Evolutionary conservation across 2,329 filamentous ascomycete genomes (phyloP), one percentile per base, ranked within the genome.

Genomic region (Curvularia verruculosa): DNA sequence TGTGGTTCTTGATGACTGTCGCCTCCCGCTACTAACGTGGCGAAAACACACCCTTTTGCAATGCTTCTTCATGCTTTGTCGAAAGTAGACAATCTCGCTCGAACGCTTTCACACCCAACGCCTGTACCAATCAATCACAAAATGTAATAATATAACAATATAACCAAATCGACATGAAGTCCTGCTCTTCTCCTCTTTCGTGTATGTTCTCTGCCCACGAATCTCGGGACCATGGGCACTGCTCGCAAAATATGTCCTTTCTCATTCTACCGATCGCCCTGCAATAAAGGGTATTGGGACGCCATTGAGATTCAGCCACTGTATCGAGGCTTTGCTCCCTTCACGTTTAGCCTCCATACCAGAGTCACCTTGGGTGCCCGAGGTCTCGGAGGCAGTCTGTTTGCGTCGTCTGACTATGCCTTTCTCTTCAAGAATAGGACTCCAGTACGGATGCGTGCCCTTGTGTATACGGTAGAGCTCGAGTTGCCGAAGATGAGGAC

Each of bases 401-500:
- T 51, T 31, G 7, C 54, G 60, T 36, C 41, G 56, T 24, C 50
- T 57, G 40, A 59, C 51, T 15, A 66, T 54, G 39, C 64, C 65
- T n/a, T 58, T 59, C 26, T 58, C 60, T 53, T 65, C 66, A 28
- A 73, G 47, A 29, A 55, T 63, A 7, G 62, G 66, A 9, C 65
- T 64, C 56, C 68, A 60, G 44, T 61, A 65, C 8, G 71, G 70
- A 51, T 75, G 69, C n/a, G 58, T 68, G 55, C 69, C 68, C 31
- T 59, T 66, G 55, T 65, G 61, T 46, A 73, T 61, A 29, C 66
- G 69, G 59, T 60, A 70, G 34, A 70, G 26, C 41, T 70, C 68
- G 58, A 73, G 58, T 66, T 66, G 51, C 50, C 55, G 28, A 56
- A 54, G 58, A 65, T 58, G 18, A 71, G 57, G 45, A 65, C 44